Base-by-base conservation (phyloP, 2,329 filamentous ascomycete genomes). In the Xylaria sp. region DNA sequence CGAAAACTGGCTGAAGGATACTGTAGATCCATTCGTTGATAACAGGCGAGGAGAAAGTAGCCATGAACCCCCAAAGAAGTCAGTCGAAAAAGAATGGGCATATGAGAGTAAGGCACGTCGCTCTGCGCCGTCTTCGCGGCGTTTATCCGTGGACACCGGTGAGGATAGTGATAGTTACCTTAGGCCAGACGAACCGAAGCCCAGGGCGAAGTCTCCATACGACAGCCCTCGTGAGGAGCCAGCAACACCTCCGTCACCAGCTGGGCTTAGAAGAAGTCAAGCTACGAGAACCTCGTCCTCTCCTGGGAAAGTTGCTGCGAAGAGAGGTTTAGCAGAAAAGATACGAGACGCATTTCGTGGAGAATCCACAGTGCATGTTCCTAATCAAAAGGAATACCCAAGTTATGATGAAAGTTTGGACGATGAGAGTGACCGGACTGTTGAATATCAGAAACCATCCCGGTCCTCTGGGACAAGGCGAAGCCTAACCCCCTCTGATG, bases 1-100 rank as follows among this genome's bases (percentile, higher is more conserved):
- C 57, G 87, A 89, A 71, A 87, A 83, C 21, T 89, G 87, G 87
- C 77, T 89, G 25, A 86, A 84, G 69, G 82, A 79, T 21, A 89
- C 87, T 0, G 82, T 87, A 14, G 87, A 89, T 68, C 85, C 87
- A 3, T 88, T 88, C 70, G 79, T 88, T 2, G 86, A 88, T 15
- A 31, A 9, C 9, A 66, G 73, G 57, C 15, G 60, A 60, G 46
- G 61, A 12, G 58, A 67, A 14, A 19, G 52, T 14, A 59, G 66
- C 45, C 37, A 58, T 17, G 70, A 73, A 21, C 70, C 74, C 12
- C 79, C 74, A 61, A 73, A 59, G 38, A 74, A 73, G 46, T 71
- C 77, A 25, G 62, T 71, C 7, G 75, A 80, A 59, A 73, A 76
- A 42, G 76, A 77, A 56, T 73, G 73, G 73, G 72, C 72, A 62